Base-by-base conservation (phyloP, 2,329 filamentous ascomycete species). In the Basipetospora chlamydospora region DNA sequence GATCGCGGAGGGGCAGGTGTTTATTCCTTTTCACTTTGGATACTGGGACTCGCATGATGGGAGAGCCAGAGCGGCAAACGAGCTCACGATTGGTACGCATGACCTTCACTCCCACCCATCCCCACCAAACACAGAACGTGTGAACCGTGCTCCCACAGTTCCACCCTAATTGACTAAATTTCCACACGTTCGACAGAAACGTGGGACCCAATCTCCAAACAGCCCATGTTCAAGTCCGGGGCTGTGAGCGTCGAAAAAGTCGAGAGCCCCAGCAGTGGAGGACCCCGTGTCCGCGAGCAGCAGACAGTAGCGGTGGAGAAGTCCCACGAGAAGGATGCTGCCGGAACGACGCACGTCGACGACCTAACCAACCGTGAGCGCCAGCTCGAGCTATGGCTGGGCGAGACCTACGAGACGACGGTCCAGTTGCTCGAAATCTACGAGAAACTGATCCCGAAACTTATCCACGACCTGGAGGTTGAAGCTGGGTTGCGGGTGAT, bases 1-100 rank as follows among this genome's bases (percentile, higher is more conserved):
- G 3, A 53, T 55, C 8, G 38, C 35, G 9, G 25, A 46, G 15
- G 53, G 54, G 3, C 52, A 57, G 33, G 47, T 51, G 5, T 59
- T 59, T 33, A 53, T 57, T n/a, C 55, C 55, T 3, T 58, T 59
- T 31, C 56, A 59, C 35, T 57, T 54, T 43, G 54, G 54, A 6
- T 57, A 58, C 34, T 58, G 45, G 30, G 56, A 59, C 43, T 42
- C 44, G 7, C 46, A 48, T n/a, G 52, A 52, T 31, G 50, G 46
- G 6, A 30, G 48, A 23, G 48, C 54, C 2, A 39, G 51, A 13
- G 56, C 55, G 6, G 56, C 54, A 1, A 58, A 58, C 42, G 55
- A 58, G 38, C 44, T 58, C 9, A 59, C 56, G 9, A 46, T 48
- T 20, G 49, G 54, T 56, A 47, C 38, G 44, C 7, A 4, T 25